A percentile compares a stretch with the other conserved stretches of the same genome.
Conservation (phyloP, 352 stramenopile species). For the Globisporangium emineosum region DNA sequence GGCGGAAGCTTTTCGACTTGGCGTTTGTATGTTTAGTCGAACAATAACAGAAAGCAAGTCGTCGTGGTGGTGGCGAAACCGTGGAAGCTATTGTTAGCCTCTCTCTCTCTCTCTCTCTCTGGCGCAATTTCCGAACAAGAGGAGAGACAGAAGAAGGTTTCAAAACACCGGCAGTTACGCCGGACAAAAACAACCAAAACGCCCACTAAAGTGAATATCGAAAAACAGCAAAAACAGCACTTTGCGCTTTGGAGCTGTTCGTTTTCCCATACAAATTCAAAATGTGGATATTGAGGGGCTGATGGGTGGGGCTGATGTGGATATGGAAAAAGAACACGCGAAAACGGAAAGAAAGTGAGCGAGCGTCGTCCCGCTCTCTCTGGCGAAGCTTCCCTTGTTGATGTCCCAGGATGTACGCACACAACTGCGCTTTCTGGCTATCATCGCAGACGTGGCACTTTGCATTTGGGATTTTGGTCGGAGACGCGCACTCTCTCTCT, state of each 20-base stretch:
- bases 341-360: not conserved
- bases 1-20: not conserved
- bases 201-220: not conserved
- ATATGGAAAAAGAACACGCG: not conserved
- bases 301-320: not conserved
- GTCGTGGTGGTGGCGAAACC: not conserved
- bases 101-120: not conserved
- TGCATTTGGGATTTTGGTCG: slow-evolving; percentile 7
- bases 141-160: not conserved
- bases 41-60: not conserved
- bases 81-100: not conserved
- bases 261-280: not conserved
- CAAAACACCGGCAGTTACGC: not conserved
- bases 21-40: not conserved
- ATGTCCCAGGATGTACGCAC: not conserved
- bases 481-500: not conserved
- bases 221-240: not conserved
- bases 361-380: not conserved
- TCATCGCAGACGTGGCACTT: not conserved
- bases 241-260: not conserved
- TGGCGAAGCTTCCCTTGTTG: not conserved
- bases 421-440: not conserved
- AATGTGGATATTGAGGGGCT: not conserved
- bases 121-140: not conserved
- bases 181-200: not conserved